A percentile compares a stretch with the other conserved stretches of the same genome.
Evolutionary conservation across 164 flowering plant genomes (phyloP).

Genomic region (Litsea cubeba): DNA sequence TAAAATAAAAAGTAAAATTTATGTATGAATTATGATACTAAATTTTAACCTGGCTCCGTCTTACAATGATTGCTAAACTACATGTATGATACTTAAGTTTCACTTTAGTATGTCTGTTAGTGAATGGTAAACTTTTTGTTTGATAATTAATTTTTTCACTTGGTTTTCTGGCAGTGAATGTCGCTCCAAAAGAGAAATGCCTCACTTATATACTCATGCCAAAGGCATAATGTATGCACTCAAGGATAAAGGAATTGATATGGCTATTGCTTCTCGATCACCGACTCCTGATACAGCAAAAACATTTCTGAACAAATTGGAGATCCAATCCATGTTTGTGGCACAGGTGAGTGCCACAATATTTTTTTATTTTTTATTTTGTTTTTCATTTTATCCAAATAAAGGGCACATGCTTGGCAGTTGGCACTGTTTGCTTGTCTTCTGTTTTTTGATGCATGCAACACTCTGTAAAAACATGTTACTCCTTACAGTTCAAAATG

Average conservation of each 20-base stretch:
- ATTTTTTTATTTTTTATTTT: neutral
- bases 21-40: too few relatives aligned
- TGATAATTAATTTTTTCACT: neutral
- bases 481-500: neutral
- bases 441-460: neutral
- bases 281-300: constrained; percentile 89
- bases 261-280: constrained; percentile 96
- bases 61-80: too few relatives aligned
- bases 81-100: too few relatives aligned
- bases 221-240: constrained; percentile 79
- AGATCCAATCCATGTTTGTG: constrained; percentile 64
- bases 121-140: neutral
- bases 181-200: constrained; percentile 80
- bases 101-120: too few relatives aligned
- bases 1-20: too few relatives aligned
- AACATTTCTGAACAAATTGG: constrained; percentile 71
- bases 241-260: constrained; percentile 75
- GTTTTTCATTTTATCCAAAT: neutral
- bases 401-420: neutral
- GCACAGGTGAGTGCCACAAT: constrained; percentile 52
- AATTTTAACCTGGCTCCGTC: too few relatives aligned
- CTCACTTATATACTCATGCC: constrained; percentile 78
- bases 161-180: constrained; percentile 55
- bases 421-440: neutral
- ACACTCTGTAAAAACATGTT: neutral